Evolutionary conservation across 495 filamentous ascomycete species (phyloP).

Genomic region (Hypoxylon perforatum): DNA sequence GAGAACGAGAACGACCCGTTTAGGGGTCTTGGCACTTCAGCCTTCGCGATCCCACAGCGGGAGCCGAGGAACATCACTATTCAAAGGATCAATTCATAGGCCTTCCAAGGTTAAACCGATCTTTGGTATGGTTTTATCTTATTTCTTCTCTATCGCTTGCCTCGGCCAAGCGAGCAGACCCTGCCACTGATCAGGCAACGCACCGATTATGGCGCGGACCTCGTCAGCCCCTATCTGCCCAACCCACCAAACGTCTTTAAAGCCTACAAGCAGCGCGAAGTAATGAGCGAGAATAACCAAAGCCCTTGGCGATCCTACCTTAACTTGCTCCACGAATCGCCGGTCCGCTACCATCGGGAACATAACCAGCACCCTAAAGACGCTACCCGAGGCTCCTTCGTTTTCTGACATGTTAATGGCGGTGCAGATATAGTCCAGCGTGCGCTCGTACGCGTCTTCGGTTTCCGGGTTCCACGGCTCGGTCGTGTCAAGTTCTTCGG

Average conservation of each 20-base stretch:
- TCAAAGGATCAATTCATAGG: too few relatives aligned
- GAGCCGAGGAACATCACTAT: too few relatives aligned
- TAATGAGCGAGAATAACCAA: slow-evolving; percentile 53
- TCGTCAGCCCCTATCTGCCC: slow-evolving; percentile 45
- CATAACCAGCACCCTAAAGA: slow-evolving; percentile 47
- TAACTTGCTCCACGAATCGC: slow-evolving; percentile 49
- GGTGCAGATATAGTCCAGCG: slow-evolving; percentile 49
- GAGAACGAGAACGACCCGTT: slow-evolving; percentile 23
- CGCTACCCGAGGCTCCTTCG: slow-evolving; percentile 30
- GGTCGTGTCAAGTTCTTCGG: slow-evolving; percentile 9
- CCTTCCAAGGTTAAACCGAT: too few relatives aligned
- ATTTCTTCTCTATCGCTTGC: slow-evolving; percentile 29
- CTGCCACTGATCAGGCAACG: slow-evolving; percentile 52
- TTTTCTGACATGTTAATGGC: slow-evolving; percentile 44
- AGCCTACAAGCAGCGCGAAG: slow-evolving; percentile 48
- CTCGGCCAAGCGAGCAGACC: slow-evolving; percentile 54
- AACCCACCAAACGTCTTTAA: slow-evolving; percentile 56
- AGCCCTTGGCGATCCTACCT: slow-evolving; percentile 50
- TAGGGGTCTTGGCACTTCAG: too few relatives aligned
- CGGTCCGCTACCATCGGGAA: slow-evolving; percentile 52
- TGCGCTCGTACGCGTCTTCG: slow-evolving; percentile 47
- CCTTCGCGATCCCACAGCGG: too few relatives aligned
- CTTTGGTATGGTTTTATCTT: too few relatives aligned
- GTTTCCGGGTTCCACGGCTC: slow-evolving; percentile 49
- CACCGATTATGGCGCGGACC: slow-evolving; percentile 49